Base-by-base conservation (phyloP, 345 rosid species). In the Moricandia arvensis region DNA sequence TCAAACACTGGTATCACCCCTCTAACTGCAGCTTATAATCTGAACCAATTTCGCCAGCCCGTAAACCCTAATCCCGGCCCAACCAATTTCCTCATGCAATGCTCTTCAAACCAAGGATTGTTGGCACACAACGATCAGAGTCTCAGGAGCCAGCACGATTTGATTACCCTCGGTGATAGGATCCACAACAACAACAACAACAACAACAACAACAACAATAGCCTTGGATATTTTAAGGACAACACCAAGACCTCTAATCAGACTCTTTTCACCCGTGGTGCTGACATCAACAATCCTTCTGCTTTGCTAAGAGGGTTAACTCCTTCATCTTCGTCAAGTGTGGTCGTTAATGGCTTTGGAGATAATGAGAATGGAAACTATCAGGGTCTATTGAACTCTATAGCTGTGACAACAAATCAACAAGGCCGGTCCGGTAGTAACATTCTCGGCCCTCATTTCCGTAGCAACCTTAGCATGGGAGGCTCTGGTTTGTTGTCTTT, bases 321-420 rank as follows among this genome's bases (percentile, higher is more conserved):
- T 27, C 78, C 93, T 24, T 66, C 82, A 10, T 79, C 84, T 13
- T 51, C 73, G 0, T 59, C 73, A 53, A 66, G 49, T 60, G 68
- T 49, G 58, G 78, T 66, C 35, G 69, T 31, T 29, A 72, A 59
- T 60, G 73, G 51, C 33, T 78, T 59, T 38, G 82, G 77, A 9
- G 61, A 85, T 21, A 74, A 54, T 38, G 82, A 72, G 12, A 82
- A 80, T 78, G 84, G 80, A 76, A 89, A 84, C 65, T 76, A 88
- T 16, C 86, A 87, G 15, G 91, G 90, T 8, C 68, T 85, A 29
- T 84, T 87, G 87, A 84, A 85, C 83, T 85, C 96, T 21, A 79
- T 86, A 24, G 79, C 61, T 49, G 75, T 34, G 10, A 63, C 70
- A 41, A 34, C 47, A 12, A 71, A 77, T 64, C 55, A 64, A n/a